phyloP scores from a whole-genome alignment of 2,329 filamentous ascomycete genomes.

The Alternaria triticina region DNA sequence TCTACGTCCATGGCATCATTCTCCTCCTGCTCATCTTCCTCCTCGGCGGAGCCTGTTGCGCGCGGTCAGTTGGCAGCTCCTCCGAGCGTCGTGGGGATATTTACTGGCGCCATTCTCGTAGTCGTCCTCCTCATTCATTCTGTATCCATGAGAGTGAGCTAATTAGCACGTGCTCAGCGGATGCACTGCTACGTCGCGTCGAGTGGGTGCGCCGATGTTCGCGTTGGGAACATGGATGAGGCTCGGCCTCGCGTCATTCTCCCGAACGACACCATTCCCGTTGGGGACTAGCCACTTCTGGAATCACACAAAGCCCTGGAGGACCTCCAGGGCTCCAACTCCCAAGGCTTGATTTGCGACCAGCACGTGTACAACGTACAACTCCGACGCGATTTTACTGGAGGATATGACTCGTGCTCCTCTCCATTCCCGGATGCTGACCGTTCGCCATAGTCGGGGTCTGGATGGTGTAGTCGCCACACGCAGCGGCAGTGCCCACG shows the following conservation, averaged over 20 bases:
- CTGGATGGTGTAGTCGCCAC: too few relatives aligned
- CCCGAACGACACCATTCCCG: neutral
- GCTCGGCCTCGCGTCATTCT: slow-evolving; percentile 13
- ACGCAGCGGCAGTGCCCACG: too few relatives aligned
- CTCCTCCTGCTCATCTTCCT: slow-evolving; percentile 43
- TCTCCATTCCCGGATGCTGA: too few relatives aligned
- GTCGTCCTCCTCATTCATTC: slow-evolving; percentile 56
- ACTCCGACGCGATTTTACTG: too few relatives aligned
- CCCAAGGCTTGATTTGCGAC: too few relatives aligned
- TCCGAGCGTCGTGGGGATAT: slow-evolving; percentile 6
- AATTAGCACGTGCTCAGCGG: neutral
- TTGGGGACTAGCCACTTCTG: neutral
- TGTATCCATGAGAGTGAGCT: slow-evolving; percentile 5
- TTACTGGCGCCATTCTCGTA: slow-evolving; percentile 49
- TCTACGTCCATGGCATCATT: slow-evolving; percentile 44
- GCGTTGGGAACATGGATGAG: slow-evolving; percentile 14
- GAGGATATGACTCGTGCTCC: too few relatives aligned
- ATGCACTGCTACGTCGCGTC: slow-evolving; percentile 4
- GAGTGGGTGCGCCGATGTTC: neutral
- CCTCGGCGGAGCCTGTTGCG: slow-evolving; percentile 32
- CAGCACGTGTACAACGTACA: too few relatives aligned
- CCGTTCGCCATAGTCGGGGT: too few relatives aligned
- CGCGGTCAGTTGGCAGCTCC: slow-evolving; percentile 12
- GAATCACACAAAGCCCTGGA: too few relatives aligned
- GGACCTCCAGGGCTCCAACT: too few relatives aligned